phyloP scores from a whole-genome alignment of 31 red algal species.

The Asparagopsis taxiformis region DNA sequence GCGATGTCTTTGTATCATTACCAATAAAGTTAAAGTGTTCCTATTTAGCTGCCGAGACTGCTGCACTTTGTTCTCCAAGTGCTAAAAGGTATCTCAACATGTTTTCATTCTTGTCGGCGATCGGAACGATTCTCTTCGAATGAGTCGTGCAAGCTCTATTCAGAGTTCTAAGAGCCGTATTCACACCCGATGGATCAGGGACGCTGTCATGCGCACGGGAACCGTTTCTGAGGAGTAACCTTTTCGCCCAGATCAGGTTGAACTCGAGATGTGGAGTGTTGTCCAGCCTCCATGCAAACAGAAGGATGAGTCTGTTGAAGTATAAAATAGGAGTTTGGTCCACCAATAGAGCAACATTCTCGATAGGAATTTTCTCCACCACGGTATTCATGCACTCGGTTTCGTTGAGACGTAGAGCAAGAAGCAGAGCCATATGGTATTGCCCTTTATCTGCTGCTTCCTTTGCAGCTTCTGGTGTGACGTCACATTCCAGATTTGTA shows the following conservation, averaged over 20 bases:
- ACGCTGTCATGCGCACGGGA: slow-evolving; percentile 8
- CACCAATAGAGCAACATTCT: slow-evolving; percentile 28
- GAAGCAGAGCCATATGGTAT: slow-evolving; percentile 34
- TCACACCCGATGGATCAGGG: slow-evolving; percentile 35
- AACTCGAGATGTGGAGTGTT: slow-evolving; percentile 71
- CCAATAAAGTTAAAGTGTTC: no score
- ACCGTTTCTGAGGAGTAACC: slow-evolving; percentile 47
- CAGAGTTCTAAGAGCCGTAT: slow-evolving; percentile 55
- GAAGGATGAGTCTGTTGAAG: slow-evolving; percentile 41
- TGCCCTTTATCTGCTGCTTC: slow-evolving; percentile 39
- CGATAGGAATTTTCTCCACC: slow-evolving; percentile 56
- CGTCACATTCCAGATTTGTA: slow-evolving; percentile 78
- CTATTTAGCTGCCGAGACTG: not conserved
- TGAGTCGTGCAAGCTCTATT: slow-evolving; percentile 46
- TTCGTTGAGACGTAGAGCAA: slow-evolving; percentile 86
- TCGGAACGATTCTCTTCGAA: slow-evolving; percentile 30
- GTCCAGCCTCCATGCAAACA: slow-evolving; percentile 78
- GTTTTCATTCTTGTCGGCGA: slow-evolving; percentile 35
- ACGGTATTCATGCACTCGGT: slow-evolving; percentile 37
- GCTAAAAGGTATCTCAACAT: slow-evolving; percentile 40
- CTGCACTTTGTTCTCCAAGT: not conserved
- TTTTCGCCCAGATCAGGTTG: slow-evolving; percentile 45
- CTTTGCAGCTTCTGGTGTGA: slow-evolving; percentile 66
- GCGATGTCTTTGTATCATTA: no score
- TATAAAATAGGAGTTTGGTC: slow-evolving; percentile 20